Evolutionary conservation across 192 early-diverging fungal genomes (phyloP), one percentile per base, ranked within the genome.

Genomic region (Coemansia sp.): DNA sequence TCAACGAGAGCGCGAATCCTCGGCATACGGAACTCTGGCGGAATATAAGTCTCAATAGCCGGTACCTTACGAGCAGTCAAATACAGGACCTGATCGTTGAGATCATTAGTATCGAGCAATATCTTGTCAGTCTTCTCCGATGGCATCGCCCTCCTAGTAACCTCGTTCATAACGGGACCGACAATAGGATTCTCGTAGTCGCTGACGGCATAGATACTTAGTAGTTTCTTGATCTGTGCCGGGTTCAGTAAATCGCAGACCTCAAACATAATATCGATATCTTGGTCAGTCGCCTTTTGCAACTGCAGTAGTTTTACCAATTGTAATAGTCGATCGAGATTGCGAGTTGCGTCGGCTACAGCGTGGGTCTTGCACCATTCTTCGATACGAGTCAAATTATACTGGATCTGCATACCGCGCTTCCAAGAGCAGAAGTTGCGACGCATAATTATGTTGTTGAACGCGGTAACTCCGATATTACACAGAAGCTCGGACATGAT

Each of bases 361-460:
- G 91, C 91, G 78, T 98, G 95, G 22, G 92, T 90, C 79, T 96
- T 97, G 89, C 96, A 98, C 98, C 98, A 99, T 77, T 99, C 98
- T 80, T 98, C 95, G 68, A 99, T 89, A 22, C 96, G 89, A 3
- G 94, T 93, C 52, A 98, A 91, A 68, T 99, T 99, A 86, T 97
- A 99, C 86, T 98, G 97, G 73, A 99, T 97, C 88, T 99, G 98
- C 88, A 97, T 95, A 77, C 95, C 95, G 73, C 98, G 92, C 83
- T 99, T 98, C 95, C 97, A 98, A 27, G 98, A 97, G 86, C 95
- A 97, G 70, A 98, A 99, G 87, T 97, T 98, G 65, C 95, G 93
- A 52, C 98, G 89, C 92, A 97, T 98, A 68, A 99, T 88, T 68
- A 99, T 81, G 82, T 98, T 95, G 87, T 99, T 99, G 75, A 98